Base-by-base conservation (phyloP, 2,329 filamentous ascomycete species). In the Ustulina deusta region DNA sequence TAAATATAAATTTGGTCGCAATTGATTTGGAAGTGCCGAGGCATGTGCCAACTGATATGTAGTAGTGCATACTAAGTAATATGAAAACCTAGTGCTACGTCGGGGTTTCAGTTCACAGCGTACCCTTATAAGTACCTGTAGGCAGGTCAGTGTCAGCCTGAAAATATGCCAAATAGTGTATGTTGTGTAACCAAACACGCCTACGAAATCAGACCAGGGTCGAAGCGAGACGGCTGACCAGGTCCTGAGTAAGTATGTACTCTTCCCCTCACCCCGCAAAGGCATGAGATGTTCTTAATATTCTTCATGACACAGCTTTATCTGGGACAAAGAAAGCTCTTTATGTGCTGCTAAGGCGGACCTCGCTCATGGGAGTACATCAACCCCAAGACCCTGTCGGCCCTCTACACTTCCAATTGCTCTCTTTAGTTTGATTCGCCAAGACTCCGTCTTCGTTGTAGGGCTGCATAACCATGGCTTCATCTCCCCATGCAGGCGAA, bases 401-500 rank as follows among this genome's bases (percentile, higher is more conserved):
- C 3, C 17, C 32, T 36, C n/a, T 7, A 15, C n/a, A 54, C 2
- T 22, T 36, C 17, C 13, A 22, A 3, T 36, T 40, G 9, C 34
- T 25, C 22, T 13, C 17, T 22, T 3, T 38, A 38, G 10, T 15
- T 27, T 13, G 11, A 25, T 40, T 13, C 20, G 20, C 11, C 11
- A 38, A 29, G 6, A 29, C 2, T 32, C 13, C 6, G 6, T 5
- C 48, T 32, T 17, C 1, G 0, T 51, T 9, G 15, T 32, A 29
- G 4, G 9, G 17, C 17, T 40, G 3, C 13, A 40, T 9, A 3
- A n/a, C 11, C 20, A 55, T 55, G 52, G 10, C 52, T 27, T 40
- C 34, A 55, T 9, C 52, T 27, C 34, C 32, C 20, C 25, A 55
- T 15, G 52, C 10, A 40, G 62, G 65, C 32, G 68, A 70, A 51